phyloP scores from a whole-genome alignment of 139 green algal genomes.

The Volvox reticuliferus region DNA sequence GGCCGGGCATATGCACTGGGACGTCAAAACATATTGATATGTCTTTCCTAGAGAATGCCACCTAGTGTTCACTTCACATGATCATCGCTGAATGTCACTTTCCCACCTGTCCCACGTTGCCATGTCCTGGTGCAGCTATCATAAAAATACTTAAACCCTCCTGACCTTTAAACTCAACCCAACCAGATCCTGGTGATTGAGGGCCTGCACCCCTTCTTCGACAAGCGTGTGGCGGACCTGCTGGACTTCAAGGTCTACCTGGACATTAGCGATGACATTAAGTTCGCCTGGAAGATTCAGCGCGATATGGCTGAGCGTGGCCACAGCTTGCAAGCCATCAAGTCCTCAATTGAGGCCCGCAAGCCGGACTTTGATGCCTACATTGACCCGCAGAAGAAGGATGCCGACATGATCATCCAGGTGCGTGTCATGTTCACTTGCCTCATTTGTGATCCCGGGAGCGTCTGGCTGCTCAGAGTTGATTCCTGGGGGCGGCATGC shows the following conservation, averaged over 20 bases:
- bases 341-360: slow-evolving; percentile 96
- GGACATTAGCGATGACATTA: slow-evolving; percentile 99
- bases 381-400: slow-evolving; percentile 99
- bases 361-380: slow-evolving; percentile 99
- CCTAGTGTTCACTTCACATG: too few species aligned
- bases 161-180: too few species aligned
- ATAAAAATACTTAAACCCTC: too few species aligned
- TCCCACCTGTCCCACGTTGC: too few species aligned
- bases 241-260: slow-evolving; percentile 99
- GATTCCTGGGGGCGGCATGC: too few species aligned
- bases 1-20: too few species aligned
- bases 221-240: slow-evolving; percentile 97
- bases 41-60: too few species aligned
- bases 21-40: too few species aligned
- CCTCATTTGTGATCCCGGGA: too few species aligned
- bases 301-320: slow-evolving; percentile 99
- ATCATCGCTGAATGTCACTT: too few species aligned
- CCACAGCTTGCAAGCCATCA: slow-evolving; percentile 98
- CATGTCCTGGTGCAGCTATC: too few species aligned
- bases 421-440: slow-evolving; percentile 46
- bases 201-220: slow-evolving; percentile 99
- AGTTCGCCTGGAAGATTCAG: slow-evolving; percentile 99
- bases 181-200: slow-evolving; percentile 96
- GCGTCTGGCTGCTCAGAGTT: too few species aligned
- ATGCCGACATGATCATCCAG: slow-evolving; percentile 98